Evolutionary conservation across 2,329 filamentous ascomycete genomes (phyloP), one percentile per base, ranked within the genome.

Genomic region (Passalora sequoiae): DNA sequence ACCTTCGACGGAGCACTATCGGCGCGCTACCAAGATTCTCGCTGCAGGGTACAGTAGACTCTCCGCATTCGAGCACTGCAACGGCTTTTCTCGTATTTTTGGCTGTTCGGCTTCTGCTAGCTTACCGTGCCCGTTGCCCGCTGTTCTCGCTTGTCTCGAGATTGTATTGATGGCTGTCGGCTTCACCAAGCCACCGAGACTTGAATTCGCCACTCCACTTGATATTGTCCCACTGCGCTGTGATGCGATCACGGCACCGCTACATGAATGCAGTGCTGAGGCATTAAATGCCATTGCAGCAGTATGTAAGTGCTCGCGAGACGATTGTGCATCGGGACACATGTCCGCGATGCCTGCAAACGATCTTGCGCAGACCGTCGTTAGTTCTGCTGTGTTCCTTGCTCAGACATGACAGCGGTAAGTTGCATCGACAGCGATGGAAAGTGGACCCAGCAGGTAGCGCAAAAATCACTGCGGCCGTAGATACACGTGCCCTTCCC

Each of bases 331-430:
- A 12, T 27, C 12, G 24, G 24, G 24, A 27, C 6, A 12, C 6
- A 27, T 27, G 24, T 27, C 24, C 12, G 24, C 24, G 12, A 27
- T 27, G 24, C 24, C 12, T 27, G 24, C 12, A 7, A 12, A 27
- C 6, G 24, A 27, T 27, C 24, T 27, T 6, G 24, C 12, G 24
- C 24, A 12, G 12, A 27, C 24, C 24, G 24, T 27, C 24, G 12
- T 27, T 12, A 12, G 12, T 27, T 27, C 24, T 27, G 12, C 12
- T 27, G 24, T 28, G 38, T 27, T n/a, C 40, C 32, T 20, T 22
- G 32, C 32, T 38, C 13, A 16, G 29, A 29, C 13, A 20, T 43
- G 40, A 43, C 40, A 43, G 40, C 40, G 40, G 40, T 13, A 29
- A n/a, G 32, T 29, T 36, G 40, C 40, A 37, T 12, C 22, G 31